Percentiles rank a stretch among this genome's conserved stretches.
Conservation (phyloP, 305 asterid genomes). For the Fraxinus ornus region DNA sequence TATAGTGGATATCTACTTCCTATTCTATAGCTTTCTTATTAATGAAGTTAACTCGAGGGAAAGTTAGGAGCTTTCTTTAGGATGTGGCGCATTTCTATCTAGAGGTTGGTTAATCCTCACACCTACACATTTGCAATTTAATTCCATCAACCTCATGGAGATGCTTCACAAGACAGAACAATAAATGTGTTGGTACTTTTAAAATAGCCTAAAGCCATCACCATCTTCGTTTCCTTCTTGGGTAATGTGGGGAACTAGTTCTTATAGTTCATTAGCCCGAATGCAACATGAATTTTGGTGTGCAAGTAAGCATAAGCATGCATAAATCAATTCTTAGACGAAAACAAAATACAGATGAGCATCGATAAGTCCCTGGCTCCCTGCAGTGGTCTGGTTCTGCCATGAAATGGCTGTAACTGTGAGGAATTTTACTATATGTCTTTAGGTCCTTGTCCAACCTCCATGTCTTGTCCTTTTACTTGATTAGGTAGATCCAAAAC, state of each 20-base stretch:
- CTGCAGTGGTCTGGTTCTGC: background rate
- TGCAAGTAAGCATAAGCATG: background rate
- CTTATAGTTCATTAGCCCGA: background rate
- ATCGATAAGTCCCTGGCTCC: background rate
- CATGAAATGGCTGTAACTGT: background rate
- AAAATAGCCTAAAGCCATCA: background rate
- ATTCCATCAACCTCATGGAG: background rate
- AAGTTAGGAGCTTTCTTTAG: background rate
- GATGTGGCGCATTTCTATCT: background rate
- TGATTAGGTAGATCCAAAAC: background rate
- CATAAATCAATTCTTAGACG: background rate
- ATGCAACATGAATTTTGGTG: background rate
- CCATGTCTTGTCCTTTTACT: too few relatives aligned
- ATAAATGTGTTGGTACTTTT: background rate
- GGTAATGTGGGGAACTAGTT: background rate
- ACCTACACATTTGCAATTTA: background rate
- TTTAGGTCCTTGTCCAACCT: too few relatives aligned
- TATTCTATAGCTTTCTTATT: background rate
- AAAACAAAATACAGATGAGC: background rate
- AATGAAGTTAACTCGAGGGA: background rate
- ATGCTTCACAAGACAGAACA: background rate
- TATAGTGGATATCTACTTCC: background rate
- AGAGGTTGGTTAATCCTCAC: background rate
- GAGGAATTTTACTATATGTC: too few relatives aligned
- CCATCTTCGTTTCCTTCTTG: background rate